Evolutionary conservation across 495 filamentous ascomycete genomes (phyloP).

Genomic region (Umbilicaria muhlenbergii): DNA sequence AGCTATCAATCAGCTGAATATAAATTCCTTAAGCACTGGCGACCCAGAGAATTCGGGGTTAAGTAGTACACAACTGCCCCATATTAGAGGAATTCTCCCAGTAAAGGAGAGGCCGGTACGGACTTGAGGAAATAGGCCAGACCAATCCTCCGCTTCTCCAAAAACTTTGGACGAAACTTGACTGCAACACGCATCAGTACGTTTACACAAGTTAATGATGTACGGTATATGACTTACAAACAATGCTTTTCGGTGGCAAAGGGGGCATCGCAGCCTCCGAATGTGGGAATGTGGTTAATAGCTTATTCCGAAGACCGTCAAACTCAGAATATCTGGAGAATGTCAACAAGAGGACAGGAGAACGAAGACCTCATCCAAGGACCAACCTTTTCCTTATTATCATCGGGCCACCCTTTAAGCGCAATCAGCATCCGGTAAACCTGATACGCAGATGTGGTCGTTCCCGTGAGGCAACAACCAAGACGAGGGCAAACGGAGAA

Average conservation of each 20-base stretch:
- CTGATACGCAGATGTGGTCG: conserved; percentile 14
- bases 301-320: conserved; percentile 40
- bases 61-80: conserved; percentile 42
- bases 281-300: conserved; percentile 49
- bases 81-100: conserved; percentile 2
- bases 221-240: conserved; percentile 35
- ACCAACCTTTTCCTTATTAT: conserved; percentile 41
- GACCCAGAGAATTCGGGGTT: conserved; percentile 57
- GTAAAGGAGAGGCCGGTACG: conserved; percentile 13
- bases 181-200: conserved; percentile 21
- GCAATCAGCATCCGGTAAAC: not conserved
- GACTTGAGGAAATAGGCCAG: conserved; percentile 60
- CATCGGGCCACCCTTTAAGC: conserved; percentile 38
- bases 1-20: conserved; percentile 25
- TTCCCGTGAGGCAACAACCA: conserved; percentile 5
- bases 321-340: conserved; percentile 54
- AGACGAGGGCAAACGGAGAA: conserved; percentile 8
- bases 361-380: not conserved
- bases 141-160: conserved; percentile 48
- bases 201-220: not conserved
- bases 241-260: conserved; percentile 52
- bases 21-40: conserved; percentile 54
- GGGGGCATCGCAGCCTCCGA: conserved; percentile 46
- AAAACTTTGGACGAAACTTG: conserved; percentile 52
- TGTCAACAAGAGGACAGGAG: not conserved